Percentiles rank a stretch among this genome's conserved stretches.
phyloP scores from a whole-genome alignment of 306 rosid species.

The Prunus davidiana region DNA sequence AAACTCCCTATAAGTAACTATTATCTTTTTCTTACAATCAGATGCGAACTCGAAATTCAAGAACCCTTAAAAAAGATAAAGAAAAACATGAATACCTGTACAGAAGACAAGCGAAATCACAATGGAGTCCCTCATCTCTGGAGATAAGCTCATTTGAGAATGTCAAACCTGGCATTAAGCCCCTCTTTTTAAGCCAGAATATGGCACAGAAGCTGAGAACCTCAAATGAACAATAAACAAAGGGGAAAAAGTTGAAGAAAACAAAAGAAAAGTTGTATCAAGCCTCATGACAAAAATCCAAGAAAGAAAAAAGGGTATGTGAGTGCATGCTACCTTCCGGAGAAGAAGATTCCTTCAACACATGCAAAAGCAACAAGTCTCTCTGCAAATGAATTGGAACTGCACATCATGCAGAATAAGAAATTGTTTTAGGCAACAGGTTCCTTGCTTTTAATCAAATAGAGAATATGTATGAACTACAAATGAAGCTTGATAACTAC shows the following conservation, averaged over 20 bases:
- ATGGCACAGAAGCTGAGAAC: constrained; percentile 86
- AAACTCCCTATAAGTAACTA: not conserved
- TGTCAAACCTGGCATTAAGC: constrained; percentile 84
- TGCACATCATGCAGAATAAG: constrained; percentile 41
- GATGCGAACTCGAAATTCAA: constrained; percentile 2
- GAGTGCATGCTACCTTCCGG: constrained; percentile 66
- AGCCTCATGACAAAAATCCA: constrained; percentile 1
- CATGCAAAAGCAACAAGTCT: constrained; percentile 91
- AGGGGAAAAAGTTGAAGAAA: not conserved
- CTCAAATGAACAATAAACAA: constrained; percentile 18
- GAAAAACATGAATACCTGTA: constrained; percentile 49
- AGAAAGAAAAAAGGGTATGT: constrained; percentile 5
- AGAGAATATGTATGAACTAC: not conserved
- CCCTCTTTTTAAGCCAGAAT: constrained; percentile 93
- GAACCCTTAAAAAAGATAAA: not conserved
- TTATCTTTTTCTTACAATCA: not conserved
- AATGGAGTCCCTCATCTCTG: constrained; percentile 96
- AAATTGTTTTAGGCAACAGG: constrained; percentile 18
- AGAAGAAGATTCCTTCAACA: constrained; percentile 89
- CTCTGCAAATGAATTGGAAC: constrained; percentile 75
- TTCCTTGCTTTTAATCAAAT: not conserved
- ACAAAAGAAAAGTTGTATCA: not conserved
- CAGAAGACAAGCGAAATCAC: constrained; percentile 93
- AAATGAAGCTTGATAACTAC: constrained; percentile 5
- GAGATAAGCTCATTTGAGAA: constrained; percentile 92